Percentiles rank a stretch among this genome's conserved stretches.
Conservation (phyloP, 1,284 basidiomycete species). For the Hymenochaete sp. region DNA sequence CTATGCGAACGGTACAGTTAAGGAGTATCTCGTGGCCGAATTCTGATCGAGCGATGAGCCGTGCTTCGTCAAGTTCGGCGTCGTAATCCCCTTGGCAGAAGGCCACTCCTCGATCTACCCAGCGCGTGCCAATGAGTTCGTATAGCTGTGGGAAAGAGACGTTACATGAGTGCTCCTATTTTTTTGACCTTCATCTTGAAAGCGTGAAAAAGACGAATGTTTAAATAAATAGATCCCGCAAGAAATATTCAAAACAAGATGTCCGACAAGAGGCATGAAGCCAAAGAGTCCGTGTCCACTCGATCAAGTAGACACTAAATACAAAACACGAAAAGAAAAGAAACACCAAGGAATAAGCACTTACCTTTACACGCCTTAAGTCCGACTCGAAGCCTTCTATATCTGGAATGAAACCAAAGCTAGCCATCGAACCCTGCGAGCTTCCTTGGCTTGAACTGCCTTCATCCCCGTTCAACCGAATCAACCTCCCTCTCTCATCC, state of each 20-base stretch:
- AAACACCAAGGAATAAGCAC: slow-evolving; percentile 6
- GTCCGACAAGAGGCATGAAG: not conserved
- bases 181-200: not conserved
- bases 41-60: slow-evolving; percentile 80
- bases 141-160: slow-evolving; percentile 59
- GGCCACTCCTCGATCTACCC: slow-evolving; percentile 92
- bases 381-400: slow-evolving; percentile 24
- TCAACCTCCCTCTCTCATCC: slow-evolving; percentile 8
- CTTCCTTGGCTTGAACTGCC: slow-evolving; percentile 4
- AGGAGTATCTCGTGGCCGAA: slow-evolving; percentile 62
- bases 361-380: slow-evolving; percentile 26
- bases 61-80: slow-evolving; percentile 67
- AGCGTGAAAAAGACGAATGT: not conserved
- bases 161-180: not conserved
- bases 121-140: slow-evolving; percentile 78
- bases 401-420: slow-evolving; percentile 19
- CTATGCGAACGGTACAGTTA: slow-evolving; percentile 65
- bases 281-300: not conserved
- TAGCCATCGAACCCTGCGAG: slow-evolving; percentile 16
- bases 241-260: not conserved
- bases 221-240: not conserved
- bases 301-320: not conserved
- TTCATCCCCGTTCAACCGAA: slow-evolving; percentile 10
- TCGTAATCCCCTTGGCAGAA: slow-evolving; percentile 87
- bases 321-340: not conserved